Percentiles rank a stretch among this genome's conserved stretches.
Evolutionary conservation across 129 eudicot genomes (phyloP).

Genomic region (Dittrichia graveolens): DNA sequence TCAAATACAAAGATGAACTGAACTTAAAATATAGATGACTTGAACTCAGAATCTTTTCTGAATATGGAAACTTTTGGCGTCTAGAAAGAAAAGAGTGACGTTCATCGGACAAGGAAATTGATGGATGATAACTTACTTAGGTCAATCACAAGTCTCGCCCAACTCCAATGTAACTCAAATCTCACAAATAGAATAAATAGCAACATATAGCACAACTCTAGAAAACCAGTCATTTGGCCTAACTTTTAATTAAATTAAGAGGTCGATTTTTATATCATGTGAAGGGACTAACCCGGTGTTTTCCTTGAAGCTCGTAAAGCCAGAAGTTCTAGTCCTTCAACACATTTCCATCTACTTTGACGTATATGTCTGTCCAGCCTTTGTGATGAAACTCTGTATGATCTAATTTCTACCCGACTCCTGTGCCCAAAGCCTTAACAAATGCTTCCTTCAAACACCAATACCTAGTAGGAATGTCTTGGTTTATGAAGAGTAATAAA

Average conservation of each 20-base stretch:
- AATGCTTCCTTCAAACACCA: conserved; percentile 97
- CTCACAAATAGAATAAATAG: not conserved
- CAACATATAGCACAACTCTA: not conserved
- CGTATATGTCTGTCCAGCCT: conserved; percentile 60
- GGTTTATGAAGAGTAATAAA: too few relatives aligned
- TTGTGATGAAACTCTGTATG: conserved; percentile 62
- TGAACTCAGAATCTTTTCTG: too few relatives aligned
- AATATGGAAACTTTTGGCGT: too few relatives aligned
- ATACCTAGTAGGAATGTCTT: too few relatives aligned
- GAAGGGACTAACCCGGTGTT: conserved; percentile 58
- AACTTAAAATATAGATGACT: too few relatives aligned
- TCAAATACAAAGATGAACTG: too few relatives aligned
- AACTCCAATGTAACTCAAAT: too few relatives aligned
- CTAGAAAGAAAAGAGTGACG: too few relatives aligned
- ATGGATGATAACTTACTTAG: too few relatives aligned
- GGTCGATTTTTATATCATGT: not conserved
- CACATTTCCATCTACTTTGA: conserved; percentile 55
- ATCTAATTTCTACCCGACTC: conserved; percentile 68
- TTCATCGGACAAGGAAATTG: too few relatives aligned
- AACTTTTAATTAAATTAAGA: not conserved
- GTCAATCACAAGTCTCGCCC: too few relatives aligned
- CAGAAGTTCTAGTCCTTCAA: conserved; percentile 78
- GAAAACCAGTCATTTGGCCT: not conserved
- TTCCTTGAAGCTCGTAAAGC: conserved; percentile 56
- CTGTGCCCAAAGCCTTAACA: conserved; percentile 81